A percentile compares a stretch with the other conserved stretches of the same genome.
Evolutionary conservation across 352 stramenopile species (phyloP).

Genomic region (Globisporangium nagaii): DNA sequence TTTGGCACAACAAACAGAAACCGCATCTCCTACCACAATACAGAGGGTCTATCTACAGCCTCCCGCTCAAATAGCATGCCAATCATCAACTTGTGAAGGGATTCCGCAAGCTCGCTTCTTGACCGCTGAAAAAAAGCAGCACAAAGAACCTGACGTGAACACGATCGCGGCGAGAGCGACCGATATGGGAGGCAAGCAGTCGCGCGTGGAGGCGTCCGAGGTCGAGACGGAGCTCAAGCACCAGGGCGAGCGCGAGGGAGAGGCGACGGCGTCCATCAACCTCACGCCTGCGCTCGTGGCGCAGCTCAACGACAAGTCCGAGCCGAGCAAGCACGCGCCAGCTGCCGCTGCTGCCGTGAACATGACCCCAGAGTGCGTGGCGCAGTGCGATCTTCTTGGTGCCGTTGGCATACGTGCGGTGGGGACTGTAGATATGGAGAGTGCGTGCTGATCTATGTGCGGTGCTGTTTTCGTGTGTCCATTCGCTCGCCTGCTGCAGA

Average conservation of each 20-base stretch:
- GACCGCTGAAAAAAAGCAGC: too few relatives aligned
- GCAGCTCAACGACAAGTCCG: constrained; percentile 56
- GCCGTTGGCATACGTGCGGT: too few relatives aligned
- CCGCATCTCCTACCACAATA: too few relatives aligned
- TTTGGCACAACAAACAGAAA: too few relatives aligned
- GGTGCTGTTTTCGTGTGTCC: neutral
- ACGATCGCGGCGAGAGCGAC: neutral
- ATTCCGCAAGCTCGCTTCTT: too few relatives aligned
- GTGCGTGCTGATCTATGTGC: neutral
- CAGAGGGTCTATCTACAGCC: too few relatives aligned
- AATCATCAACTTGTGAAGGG: too few relatives aligned
- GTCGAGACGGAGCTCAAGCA: constrained; percentile 44
- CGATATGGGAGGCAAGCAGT: constrained; percentile 72
- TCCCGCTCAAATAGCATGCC: too few relatives aligned
- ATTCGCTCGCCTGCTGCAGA: constrained; percentile 12
- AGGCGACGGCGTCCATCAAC: constrained; percentile 48
- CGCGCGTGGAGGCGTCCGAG: constrained; percentile 62
- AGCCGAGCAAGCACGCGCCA: constrained; percentile 12
- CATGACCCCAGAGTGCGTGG: constrained; percentile 41
- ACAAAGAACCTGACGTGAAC: neutral
- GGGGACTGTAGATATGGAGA: too few relatives aligned
- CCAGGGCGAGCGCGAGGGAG: constrained; percentile 33
- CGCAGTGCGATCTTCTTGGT: neutral
- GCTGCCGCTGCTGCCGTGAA: constrained; percentile 8
- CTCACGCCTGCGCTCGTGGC: constrained; percentile 65